Evolutionary conservation across 768 basidiomycete species (phyloP).

Genomic region (Boletus fagicola): DNA sequence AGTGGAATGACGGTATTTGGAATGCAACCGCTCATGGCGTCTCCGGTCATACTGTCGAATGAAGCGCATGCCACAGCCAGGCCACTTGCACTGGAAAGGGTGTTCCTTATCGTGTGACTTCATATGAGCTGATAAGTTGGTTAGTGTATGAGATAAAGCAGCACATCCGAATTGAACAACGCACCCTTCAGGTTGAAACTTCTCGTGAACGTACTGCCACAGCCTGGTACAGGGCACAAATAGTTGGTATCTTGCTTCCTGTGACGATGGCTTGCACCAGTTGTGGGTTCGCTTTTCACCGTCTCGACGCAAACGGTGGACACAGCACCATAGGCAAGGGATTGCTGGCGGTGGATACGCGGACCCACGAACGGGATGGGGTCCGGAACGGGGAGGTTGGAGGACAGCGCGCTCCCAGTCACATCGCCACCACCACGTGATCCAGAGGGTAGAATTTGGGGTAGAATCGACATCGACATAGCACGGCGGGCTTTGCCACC

Average conservation of each 20-base stretch:
- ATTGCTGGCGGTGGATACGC: too few species aligned
- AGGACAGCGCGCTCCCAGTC: conserved; percentile 13
- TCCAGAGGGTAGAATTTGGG: too few species aligned
- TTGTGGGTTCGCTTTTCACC: conserved; percentile 86
- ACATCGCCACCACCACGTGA: too few species aligned
- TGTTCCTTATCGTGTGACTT: conserved; percentile 92
- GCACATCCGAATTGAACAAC: conserved; percentile 19
- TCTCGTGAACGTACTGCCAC: conserved; percentile 84
- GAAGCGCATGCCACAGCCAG: conserved; percentile 90
- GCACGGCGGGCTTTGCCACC: too few species aligned
- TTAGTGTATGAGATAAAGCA: conserved; percentile 14
- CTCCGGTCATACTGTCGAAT: conserved; percentile 95
- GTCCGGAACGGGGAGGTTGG: conserved; percentile 54
- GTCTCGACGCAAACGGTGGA: conserved; percentile 52
- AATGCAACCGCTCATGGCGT: conserved; percentile 90
- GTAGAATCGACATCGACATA: too few species aligned
- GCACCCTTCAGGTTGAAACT: conserved; percentile 89
- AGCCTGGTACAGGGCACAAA: conserved; percentile 75
- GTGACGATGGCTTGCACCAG: conserved; percentile 78
- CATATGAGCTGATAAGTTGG: conserved; percentile 61
- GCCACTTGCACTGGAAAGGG: conserved; percentile 92
- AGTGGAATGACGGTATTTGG: conserved; percentile 87
- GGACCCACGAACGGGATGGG: conserved; percentile 60
- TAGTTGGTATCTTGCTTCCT: conserved; percentile 88
- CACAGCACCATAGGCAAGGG: too few species aligned